phyloP scores from a whole-genome alignment of 495 filamentous ascomycete genomes.

The Glarea lozoyensis region DNA sequence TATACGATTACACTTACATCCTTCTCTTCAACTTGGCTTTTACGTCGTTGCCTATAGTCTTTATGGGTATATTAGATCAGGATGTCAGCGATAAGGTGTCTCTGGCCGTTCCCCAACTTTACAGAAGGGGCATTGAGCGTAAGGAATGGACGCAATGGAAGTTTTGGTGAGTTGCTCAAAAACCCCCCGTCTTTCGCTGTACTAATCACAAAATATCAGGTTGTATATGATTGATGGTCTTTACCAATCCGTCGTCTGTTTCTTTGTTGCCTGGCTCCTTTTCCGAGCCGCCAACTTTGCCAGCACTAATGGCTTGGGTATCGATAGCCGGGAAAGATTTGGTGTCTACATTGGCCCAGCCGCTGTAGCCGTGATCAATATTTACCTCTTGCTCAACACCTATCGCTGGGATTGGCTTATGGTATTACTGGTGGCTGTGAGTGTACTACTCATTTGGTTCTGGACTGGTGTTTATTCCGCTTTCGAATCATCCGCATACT shows the following conservation, averaged over 20 bases:
- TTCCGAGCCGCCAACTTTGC: conserved; percentile 60
- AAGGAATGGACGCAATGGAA: conserved; percentile 95
- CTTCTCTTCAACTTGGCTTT: conserved; percentile 94
- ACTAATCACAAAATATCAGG: conserved; percentile 48
- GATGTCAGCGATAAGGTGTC: conserved; percentile 94
- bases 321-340: conserved; percentile 71
- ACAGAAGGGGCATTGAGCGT: conserved; percentile 90
- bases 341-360: conserved; percentile 74
- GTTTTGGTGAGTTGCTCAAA: conserved; percentile 65
- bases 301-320: conserved; percentile 55
- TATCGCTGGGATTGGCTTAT: conserved; percentile 98
- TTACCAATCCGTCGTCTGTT: conserved; percentile 88
- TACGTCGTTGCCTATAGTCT: conserved; percentile 88
- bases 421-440: conserved; percentile 67
- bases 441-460: conserved; percentile 82
- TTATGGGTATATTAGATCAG: conserved; percentile 97
- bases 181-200: conserved; percentile 18
- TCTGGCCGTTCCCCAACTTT: conserved; percentile 88
- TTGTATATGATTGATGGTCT: conserved; percentile 90
- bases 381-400: conserved; percentile 91
- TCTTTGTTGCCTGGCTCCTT: conserved; percentile 83
- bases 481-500: conserved; percentile 50
- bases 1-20: conserved; percentile 97
- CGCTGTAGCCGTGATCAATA: conserved; percentile 77
- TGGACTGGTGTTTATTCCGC: conserved; percentile 93